Percentiles rank a stretch among this genome's conserved stretches.
Conservation (phyloP, 2,329 filamentous ascomycete species). For the Ophiostoma montium region DNA sequence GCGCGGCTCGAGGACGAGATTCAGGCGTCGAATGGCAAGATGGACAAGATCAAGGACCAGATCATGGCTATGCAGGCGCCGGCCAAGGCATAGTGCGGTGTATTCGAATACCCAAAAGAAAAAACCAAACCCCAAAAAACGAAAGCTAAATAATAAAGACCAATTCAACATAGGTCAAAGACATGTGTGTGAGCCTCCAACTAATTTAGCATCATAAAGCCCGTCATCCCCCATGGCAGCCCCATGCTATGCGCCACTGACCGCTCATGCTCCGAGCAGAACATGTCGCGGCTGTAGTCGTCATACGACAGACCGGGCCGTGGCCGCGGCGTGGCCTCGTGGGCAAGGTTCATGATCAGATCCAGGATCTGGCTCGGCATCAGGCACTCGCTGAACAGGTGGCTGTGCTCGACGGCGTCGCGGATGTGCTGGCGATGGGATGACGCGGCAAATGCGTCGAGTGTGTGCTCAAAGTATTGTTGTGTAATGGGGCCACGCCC, state of each 20-base stretch:
- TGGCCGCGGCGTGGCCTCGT: conserved; percentile 13
- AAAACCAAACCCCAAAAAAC: too few species aligned
- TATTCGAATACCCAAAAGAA: not conserved
- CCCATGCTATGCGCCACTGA: conserved; percentile 22
- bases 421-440: conserved; percentile 19
- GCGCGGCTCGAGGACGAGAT: conserved; percentile 34
- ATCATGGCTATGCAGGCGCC: conserved; percentile 43
- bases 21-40: conserved; percentile 39
- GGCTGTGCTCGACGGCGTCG: conserved; percentile 19
- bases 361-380: conserved; percentile 20
- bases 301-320: conserved; percentile 10
- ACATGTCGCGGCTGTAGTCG: conserved; percentile 15
- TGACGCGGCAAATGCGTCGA: conserved; percentile 19
- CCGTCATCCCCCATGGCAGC: conserved; percentile 22
- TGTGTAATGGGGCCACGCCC: not conserved
- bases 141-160: not conserved
- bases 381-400: conserved; percentile 21
- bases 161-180: not conserved
- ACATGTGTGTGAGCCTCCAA: too few species aligned
- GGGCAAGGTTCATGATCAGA: conserved; percentile 20
- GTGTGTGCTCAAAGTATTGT: conserved; percentile 17
- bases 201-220: conserved; percentile 24
- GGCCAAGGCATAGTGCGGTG: too few species aligned
- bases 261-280: conserved; percentile 19
- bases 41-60: conserved; percentile 44